Percentiles rank a stretch among this genome's conserved stretches.
Conservation (phyloP, 2,329 filamentous ascomycete species). For the Trichoderma aggressivum region DNA sequence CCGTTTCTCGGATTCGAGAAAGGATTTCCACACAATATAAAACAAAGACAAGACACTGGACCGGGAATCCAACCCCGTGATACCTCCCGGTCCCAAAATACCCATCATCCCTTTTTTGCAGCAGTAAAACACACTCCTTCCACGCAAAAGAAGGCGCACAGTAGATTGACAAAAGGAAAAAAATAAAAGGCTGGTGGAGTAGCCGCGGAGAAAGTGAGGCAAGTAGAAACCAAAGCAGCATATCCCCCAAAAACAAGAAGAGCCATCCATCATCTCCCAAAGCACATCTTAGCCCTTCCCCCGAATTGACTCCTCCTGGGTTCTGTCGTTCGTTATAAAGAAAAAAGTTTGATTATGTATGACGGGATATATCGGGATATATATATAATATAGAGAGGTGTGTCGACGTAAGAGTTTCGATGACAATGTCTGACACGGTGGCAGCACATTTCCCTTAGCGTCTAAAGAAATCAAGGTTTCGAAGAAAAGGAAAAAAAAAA, state of each 20-base stretch:
- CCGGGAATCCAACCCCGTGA: background rate
- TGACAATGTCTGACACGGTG: background rate
- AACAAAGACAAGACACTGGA: background rate
- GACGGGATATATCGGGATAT: background rate
- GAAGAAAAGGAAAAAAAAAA: slow-evolving; percentile 13
- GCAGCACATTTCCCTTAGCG: background rate
- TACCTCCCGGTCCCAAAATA: background rate
- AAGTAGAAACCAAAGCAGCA: background rate
- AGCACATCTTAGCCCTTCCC: background rate
- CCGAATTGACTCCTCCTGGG: background rate
- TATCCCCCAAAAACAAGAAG: background rate
- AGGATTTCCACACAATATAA: background rate
- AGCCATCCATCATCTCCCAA: slow-evolving; percentile 3
- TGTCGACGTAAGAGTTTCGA: background rate
- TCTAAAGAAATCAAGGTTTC: background rate
- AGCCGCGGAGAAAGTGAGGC: background rate
- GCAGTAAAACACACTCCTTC: background rate
- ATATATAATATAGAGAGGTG: background rate
- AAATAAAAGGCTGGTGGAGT: slow-evolving; percentile 1
- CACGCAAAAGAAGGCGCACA: background rate
- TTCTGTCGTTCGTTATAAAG: background rate
- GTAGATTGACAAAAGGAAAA: background rate
- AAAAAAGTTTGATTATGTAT: background rate
- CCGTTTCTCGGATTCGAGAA: slow-evolving; percentile 21
- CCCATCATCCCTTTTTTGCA: background rate